Percentiles rank a stretch among this genome's conserved stretches.
These are phyloP conservation scores for Hypoxylon intermedium DNA, from an alignment of 495 filamentous ascomycete species.

Conservation along the genomic window DNA sequence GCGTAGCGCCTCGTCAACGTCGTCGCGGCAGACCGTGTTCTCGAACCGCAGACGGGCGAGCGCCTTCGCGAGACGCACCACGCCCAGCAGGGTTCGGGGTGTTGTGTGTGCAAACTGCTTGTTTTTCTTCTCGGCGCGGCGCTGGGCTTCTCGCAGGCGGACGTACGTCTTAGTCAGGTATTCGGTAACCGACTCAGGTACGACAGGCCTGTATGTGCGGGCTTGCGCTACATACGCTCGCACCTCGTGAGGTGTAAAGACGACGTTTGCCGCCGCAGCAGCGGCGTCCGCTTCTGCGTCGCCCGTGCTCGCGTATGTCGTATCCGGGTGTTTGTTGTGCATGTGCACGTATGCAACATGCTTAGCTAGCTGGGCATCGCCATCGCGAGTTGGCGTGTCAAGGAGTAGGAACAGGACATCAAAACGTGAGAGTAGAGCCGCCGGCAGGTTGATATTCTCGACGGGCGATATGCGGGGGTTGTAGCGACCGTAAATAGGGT, in stretches of 20 bases:
- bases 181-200: constrained; percentile 83
- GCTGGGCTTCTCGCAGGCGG: constrained; percentile 84
- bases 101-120: constrained; percentile 93
- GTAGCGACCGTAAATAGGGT: constrained; percentile 96
- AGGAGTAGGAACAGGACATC: constrained; percentile 96
- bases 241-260: constrained; percentile 90
- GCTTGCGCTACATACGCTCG: constrained; percentile 95
- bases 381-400: constrained; percentile 86
- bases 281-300: constrained; percentile 27
- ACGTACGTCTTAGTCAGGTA: constrained; percentile 98
- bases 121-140: constrained; percentile 84
- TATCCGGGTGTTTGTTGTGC: constrained; percentile 92
- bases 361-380: constrained; percentile 89
- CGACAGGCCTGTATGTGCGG: constrained; percentile 82
- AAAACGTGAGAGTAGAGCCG: constrained; percentile 93
- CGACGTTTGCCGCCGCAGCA: constrained; percentile 50
- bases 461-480: constrained; percentile 96
- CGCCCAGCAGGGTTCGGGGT: constrained; percentile 88
- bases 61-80: constrained; percentile 91
- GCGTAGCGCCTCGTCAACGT: constrained; percentile 93
- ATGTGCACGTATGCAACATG: constrained; percentile 98
- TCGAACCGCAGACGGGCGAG: constrained; percentile 92
- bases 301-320: constrained; percentile 58
- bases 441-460: constrained; percentile 98
- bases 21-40: constrained; percentile 81